phyloP scores from a whole-genome alignment of 331 rosid species.

The Saraca asoca region DNA sequence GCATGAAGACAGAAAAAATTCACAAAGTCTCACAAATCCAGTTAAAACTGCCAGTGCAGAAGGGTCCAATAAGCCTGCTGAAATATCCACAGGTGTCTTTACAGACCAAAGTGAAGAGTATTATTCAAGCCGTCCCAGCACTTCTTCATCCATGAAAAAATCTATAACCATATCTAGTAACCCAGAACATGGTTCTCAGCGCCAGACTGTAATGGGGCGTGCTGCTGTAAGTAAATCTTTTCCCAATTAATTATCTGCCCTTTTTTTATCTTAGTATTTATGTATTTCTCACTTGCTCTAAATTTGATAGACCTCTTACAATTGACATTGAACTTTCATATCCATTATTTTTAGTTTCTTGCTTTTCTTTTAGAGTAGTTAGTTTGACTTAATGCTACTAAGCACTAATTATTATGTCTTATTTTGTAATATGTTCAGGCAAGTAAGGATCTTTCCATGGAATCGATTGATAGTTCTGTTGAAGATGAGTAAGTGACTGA shows the following conservation, averaged over 20 bases:
- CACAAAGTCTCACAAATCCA: constrained; percentile 37
- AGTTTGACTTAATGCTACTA: constrained; percentile 17
- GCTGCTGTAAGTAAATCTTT: constrained; percentile 68
- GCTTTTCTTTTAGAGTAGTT: constrained; percentile 17
- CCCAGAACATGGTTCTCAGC: constrained; percentile 39
- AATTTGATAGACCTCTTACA: not conserved
- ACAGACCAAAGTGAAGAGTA: constrained; percentile 35
- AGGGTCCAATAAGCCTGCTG: constrained; percentile 43
- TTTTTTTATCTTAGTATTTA: constrained; percentile 25
- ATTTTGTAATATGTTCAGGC: constrained; percentile 55
- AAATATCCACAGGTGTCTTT: constrained; percentile 37
- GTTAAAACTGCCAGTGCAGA: constrained; percentile 34
- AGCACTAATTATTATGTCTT: not conserved
- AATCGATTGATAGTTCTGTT: constrained; percentile 56
- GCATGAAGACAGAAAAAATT: constrained; percentile 39
- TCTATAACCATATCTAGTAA: constrained; percentile 55
- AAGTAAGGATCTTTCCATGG: constrained; percentile 92
- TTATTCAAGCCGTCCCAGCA: constrained; percentile 35
- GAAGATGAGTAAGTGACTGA: constrained; percentile 81
- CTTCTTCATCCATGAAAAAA: constrained; percentile 48
- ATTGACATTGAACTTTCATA: not conserved
- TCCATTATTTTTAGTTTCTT: constrained; percentile 20
- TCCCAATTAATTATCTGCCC: constrained; percentile 2
- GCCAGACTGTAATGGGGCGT: constrained; percentile 58
- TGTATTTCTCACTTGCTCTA: constrained; percentile 26